phyloP scores from a whole-genome alignment of 2,329 filamentous ascomycete species.

The Plenodomus biglobosus region DNA sequence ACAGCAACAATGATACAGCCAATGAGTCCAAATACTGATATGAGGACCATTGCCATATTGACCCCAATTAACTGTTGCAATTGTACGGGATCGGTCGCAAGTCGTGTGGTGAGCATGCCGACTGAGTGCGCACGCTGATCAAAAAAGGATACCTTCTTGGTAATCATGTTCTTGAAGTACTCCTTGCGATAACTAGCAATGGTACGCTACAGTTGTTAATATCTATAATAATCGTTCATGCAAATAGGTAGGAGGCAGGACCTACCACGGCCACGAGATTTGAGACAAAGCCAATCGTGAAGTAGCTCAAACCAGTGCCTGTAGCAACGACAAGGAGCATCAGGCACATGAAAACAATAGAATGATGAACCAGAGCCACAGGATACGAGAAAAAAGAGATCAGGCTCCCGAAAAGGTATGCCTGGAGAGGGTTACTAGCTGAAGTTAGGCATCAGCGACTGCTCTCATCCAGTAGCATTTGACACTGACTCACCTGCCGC shows the following conservation, averaged over 20 bases:
- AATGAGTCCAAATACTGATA: conserved; percentile 75
- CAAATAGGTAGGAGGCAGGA: background rate
- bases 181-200: conserved; percentile 74
- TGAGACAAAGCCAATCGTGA: conserved; percentile 26
- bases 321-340: conserved; percentile 23
- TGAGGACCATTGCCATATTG: conserved; percentile 72
- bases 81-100: conserved; percentile 44
- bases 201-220: conserved; percentile 11
- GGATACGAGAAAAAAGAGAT: conserved; percentile 26
- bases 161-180: conserved; percentile 82
- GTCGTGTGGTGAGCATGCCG: conserved; percentile 71
- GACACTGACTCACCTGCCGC: conserved; percentile 20
- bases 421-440: conserved; percentile 25
- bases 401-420: conserved; percentile 25
- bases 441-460: background rate
- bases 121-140: conserved; percentile 84
- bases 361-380: conserved; percentile 14
- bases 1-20: conserved; percentile 68
- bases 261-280: conserved; percentile 27
- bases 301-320: conserved; percentile 25
- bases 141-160: conserved; percentile 91
- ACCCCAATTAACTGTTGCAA: conserved; percentile 30
- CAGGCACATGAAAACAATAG: conserved; percentile 50
- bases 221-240: background rate
- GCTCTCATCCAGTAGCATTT: background rate